Base-by-base conservation (phyloP, 352 stramenopile species). In the Phytophthora sp. region DNA sequence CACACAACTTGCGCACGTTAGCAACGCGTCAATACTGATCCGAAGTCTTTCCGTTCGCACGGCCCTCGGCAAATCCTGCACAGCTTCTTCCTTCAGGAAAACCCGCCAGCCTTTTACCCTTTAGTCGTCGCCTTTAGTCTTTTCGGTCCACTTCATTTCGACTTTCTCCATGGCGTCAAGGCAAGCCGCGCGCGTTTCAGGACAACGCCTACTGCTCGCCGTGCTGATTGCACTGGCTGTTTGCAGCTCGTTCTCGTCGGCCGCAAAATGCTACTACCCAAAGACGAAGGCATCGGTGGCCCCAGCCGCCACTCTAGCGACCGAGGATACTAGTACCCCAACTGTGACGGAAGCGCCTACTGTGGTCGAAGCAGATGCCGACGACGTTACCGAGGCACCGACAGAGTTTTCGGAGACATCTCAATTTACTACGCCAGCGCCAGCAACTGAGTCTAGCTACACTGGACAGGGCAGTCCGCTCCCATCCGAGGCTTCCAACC, bases 31-130 rank as follows among this genome's bases (percentile, higher is more conserved):
- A n/a, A n/a, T n/a, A n/a, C n/a, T n/a, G n/a, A n/a, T n/a, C n/a
- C n/a, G n/a, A n/a, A n/a, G n/a, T n/a, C n/a, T n/a, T n/a, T n/a
- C n/a, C n/a, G n/a, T n/a, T n/a, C n/a, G n/a, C n/a, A n/a, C n/a
- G n/a, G n/a, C n/a, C n/a, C n/a, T n/a, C n/a, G n/a, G n/a, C 37
- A 43, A 43, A 43, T 43, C 37, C 17, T 43, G 17, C 37, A 43
- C 17, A 43, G 35, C 37, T 24, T 43, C 37, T 12, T 10, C 37
- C 18, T 41, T 26, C 37, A 7, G 5, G 5, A 3, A 13, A 23
- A 43, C n/a, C n/a, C n/a, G 17, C 24, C 37, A 24, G 12, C 17
- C 4, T 24, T 43, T 23, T 43, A 11, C 11, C 21, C n/a, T 43
- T 43, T 43, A 10, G n/a, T n/a, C n/a, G n/a, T n/a, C n/a, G n/a